These are phyloP conservation scores for Marasmius fiardii DNA, from an alignment of 1,284 basidiomycete species.

Conservation along the genomic window DNA sequence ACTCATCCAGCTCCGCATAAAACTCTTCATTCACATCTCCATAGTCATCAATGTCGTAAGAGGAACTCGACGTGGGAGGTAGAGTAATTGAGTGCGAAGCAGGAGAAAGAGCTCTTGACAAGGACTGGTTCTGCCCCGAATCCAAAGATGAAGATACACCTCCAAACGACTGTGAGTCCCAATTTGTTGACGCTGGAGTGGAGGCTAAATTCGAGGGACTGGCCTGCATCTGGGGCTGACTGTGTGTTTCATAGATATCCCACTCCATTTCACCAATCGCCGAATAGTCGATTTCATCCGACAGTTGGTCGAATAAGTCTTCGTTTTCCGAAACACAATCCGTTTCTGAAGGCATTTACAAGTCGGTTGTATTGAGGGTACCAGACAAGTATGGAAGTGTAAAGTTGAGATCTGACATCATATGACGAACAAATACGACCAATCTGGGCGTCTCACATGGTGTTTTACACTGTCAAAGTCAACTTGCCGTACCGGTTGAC, in stretches of 20 bases:
- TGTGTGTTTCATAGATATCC: slow-evolving; percentile 8
- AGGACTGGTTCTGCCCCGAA: not conserved
- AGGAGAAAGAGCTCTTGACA: not conserved
- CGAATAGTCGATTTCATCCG: slow-evolving; percentile 11
- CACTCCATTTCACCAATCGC: slow-evolving; percentile 12
- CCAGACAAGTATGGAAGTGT: too few species aligned
- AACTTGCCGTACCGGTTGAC: too few species aligned
- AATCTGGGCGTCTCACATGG: too few species aligned
- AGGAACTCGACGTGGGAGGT: slow-evolving; percentile 13
- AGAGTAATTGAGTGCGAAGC: slow-evolving; percentile 13
- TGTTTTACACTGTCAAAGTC: too few species aligned
- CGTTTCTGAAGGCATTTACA: too few species aligned
- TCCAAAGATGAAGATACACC: not conserved
- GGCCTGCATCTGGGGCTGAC: too few species aligned
- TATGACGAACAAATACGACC: too few species aligned
- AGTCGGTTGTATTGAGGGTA: too few species aligned
- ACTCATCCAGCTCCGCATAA: slow-evolving; percentile 34
- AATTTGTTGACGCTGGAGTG: too few species aligned
- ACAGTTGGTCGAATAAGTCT: slow-evolving; percentile 12
- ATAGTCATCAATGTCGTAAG: slow-evolving; percentile 30
- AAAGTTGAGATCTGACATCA: too few species aligned
- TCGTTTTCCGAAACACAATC: not conserved
- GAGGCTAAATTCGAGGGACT: too few species aligned
- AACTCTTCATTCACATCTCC: slow-evolving; percentile 21
- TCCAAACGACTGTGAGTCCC: too few species aligned